These are phyloP conservation scores for Pichiaceae sp. DNA, from an alignment of 1,139 yeast species.

Conservation along the genomic window DNA sequence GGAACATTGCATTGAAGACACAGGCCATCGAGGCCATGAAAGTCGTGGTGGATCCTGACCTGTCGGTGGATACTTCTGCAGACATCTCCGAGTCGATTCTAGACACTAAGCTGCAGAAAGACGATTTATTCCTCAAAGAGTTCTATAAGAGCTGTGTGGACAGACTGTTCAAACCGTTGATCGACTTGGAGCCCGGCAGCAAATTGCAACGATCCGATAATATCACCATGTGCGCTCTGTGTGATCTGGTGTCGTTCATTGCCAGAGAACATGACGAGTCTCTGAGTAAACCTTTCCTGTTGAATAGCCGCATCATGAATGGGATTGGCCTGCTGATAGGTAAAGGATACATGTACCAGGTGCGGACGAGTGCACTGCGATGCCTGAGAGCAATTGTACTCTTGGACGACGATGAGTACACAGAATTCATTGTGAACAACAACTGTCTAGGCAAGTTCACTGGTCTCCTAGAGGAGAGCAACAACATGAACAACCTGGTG, in stretches of 20 bases:
- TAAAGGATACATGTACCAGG: slow-evolving; percentile 33
- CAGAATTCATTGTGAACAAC: slow-evolving; percentile 47
- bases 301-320: slow-evolving; percentile 44
- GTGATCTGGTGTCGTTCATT: slow-evolving; percentile 64
- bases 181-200: slow-evolving; percentile 14
- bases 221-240: slow-evolving; percentile 52
- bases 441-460: slow-evolving; percentile 47
- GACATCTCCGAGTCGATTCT: slow-evolving; percentile 1
- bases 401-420: slow-evolving; percentile 54
- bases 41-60: slow-evolving; percentile 52
- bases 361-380: slow-evolving; percentile 58
- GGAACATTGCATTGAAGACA: slow-evolving; percentile 63
- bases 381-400: slow-evolving; percentile 53
- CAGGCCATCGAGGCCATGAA: slow-evolving; percentile 82
- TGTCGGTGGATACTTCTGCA: background rate
- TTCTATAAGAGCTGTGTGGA: slow-evolving; percentile 62
- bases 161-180: slow-evolving; percentile 43
- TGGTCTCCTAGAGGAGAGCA: slow-evolving; percentile 40
- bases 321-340: slow-evolving; percentile 43
- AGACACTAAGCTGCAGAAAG: background rate
- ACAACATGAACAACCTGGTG: slow-evolving; percentile 51
- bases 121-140: slow-evolving; percentile 28
- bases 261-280: slow-evolving; percentile 51
- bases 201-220: slow-evolving; percentile 7
- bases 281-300: slow-evolving; percentile 51